These are phyloP conservation scores for Paecilomyces dactylethromorphus DNA, from an alignment of 2,329 filamentous ascomycete genomes.

Conservation along the genomic window DNA sequence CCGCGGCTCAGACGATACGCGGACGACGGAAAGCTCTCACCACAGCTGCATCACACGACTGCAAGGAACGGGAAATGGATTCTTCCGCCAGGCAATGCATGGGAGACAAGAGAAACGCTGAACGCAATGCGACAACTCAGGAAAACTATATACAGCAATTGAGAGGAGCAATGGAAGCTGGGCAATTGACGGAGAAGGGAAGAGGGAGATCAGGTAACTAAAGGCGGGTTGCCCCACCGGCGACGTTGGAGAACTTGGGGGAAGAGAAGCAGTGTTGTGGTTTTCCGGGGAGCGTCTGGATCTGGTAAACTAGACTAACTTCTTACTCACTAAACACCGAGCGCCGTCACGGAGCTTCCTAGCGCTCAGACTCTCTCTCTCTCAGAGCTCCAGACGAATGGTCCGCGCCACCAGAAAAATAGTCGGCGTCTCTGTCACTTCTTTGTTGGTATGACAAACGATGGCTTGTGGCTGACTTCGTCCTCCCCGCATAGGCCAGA, in stretches of 20 bases:
- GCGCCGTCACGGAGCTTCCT: background rate
- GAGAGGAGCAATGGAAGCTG: background rate
- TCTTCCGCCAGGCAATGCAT: background rate
- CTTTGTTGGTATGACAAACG: background rate
- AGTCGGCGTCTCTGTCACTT: background rate
- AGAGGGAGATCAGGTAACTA: background rate
- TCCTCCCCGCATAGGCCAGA: background rate
- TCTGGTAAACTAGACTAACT: background rate
- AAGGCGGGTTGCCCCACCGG: background rate
- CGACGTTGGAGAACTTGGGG: background rate
- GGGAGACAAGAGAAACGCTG: background rate
- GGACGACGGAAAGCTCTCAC: conserved; percentile 10
- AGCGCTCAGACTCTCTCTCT: background rate
- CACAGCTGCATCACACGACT: conserved; percentile 10
- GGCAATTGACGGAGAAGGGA: background rate
- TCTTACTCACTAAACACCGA: background rate
- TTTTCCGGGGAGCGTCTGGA: background rate
- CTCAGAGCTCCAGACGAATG: no score
- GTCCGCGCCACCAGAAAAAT: no score
- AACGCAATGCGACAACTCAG: background rate
- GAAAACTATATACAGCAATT: background rate
- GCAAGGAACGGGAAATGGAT: background rate
- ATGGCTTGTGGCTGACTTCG: no score
- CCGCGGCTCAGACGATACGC: conserved; percentile 13
- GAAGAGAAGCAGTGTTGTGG: background rate